phyloP scores from a whole-genome alignment of 805 yeast genomes.

The Yamadazyma tumulicola region DNA sequence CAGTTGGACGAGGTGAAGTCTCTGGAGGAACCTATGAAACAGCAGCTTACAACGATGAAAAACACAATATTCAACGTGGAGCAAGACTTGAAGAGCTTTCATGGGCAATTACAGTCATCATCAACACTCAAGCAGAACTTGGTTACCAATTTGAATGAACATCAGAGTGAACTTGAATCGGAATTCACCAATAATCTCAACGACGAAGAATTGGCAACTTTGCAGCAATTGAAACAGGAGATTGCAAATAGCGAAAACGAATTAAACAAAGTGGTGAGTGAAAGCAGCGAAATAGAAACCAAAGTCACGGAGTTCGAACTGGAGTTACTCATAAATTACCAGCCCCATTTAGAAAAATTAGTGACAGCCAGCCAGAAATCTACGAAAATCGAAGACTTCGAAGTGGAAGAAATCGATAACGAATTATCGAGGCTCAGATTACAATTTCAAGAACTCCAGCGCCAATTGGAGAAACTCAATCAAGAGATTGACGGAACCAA shows the following conservation, averaged over 20 bases:
- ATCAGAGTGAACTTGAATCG: constrained; percentile 46
- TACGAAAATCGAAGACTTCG: constrained; percentile 11
- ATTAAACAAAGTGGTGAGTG: constrained; percentile 38
- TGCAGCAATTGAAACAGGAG: constrained; percentile 31
- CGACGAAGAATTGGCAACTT: constrained; percentile 42
- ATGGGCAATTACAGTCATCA: constrained; percentile 32
- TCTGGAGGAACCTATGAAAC: constrained; percentile 41
- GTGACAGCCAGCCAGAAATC: constrained; percentile 6
- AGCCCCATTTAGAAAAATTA: constrained; percentile 41
- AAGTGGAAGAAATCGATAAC: constrained; percentile 16
- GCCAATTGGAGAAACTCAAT: constrained; percentile 24
- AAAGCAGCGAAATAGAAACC: constrained; percentile 45
- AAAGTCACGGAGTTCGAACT: constrained; percentile 46
- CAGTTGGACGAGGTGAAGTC: constrained; percentile 43
- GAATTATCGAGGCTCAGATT: constrained; percentile 22
- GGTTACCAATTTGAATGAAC: constrained; percentile 39
- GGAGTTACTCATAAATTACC: constrained; percentile 55
- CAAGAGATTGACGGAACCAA: constrained; percentile 26
- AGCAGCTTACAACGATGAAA: constrained; percentile 38
- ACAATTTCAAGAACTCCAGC: constrained; percentile 26
- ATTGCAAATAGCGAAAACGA: constrained; percentile 38
- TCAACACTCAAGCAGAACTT: constrained; percentile 30
- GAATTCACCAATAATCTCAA: constrained; percentile 54
- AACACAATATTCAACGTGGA: constrained; percentile 40
- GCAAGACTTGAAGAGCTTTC: constrained; percentile 39